phyloP scores from a whole-genome alignment of 805 yeast species.

The Wickerhamomyces mucosus region DNA sequence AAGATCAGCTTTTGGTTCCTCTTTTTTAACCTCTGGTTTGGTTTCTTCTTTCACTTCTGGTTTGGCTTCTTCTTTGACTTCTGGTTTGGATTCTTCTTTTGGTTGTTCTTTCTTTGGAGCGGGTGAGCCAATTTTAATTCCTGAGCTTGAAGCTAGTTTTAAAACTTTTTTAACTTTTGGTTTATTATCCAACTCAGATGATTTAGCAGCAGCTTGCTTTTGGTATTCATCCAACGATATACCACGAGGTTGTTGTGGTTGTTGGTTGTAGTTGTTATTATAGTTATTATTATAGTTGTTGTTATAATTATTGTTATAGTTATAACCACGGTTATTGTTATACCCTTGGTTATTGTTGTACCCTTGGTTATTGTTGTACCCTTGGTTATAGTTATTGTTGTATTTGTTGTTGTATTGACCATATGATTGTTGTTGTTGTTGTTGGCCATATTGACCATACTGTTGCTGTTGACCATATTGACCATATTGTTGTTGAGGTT shows the following conservation, averaged over 20 bases:
- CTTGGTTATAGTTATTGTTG: conserved; percentile 6
- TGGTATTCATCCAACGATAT: conserved; percentile 81
- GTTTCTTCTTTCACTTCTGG: conserved; percentile 15
- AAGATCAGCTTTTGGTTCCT: conserved; percentile 22
- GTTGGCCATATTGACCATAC: conserved; percentile 6
- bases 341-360: conserved; percentile 11
- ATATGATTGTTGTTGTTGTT: conserved; percentile 11
- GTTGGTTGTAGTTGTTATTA: conserved; percentile 12
- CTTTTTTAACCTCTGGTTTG: conserved; percentile 15
- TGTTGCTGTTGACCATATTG: conserved; percentile 3
- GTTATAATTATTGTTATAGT: conserved; percentile 20
- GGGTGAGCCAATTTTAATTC: conserved; percentile 47
- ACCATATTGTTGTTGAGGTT: conserved; percentile 14
- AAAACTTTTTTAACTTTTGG: conserved; percentile 38
- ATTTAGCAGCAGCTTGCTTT: conserved; percentile 36
- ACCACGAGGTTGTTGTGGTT: conserved; percentile 31
- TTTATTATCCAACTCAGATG: conserved; percentile 23
- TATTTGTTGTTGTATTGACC: conserved; percentile 6
- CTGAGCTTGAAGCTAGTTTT: conserved; percentile 56
- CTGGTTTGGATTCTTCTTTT: conserved; percentile 20
- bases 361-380: conserved; percentile 9
- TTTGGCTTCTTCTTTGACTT: conserved; percentile 19
- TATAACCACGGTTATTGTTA: conserved; percentile 7
- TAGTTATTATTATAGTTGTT: conserved; percentile 19
- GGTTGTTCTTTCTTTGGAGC: conserved; percentile 30